These are phyloP conservation scores for Cercospora sesami DNA, from an alignment of 2,329 filamentous ascomycete genomes.

Conservation along the genomic window DNA sequence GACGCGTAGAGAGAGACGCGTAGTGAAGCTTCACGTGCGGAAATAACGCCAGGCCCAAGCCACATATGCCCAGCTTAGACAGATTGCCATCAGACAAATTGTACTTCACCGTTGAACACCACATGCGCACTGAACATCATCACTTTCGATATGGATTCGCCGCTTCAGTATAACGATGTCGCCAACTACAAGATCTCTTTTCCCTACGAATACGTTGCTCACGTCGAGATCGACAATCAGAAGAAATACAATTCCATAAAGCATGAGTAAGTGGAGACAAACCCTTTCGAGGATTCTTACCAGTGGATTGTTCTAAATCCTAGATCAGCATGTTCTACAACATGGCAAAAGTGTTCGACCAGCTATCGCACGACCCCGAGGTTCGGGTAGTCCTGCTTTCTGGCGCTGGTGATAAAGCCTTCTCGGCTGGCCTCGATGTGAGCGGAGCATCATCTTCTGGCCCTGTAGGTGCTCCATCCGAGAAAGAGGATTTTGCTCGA, in stretches of 20 bases:
- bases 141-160: neutral
- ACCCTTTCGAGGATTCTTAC: neutral
- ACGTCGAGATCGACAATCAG: neutral
- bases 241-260: neutral
- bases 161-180: neutral
- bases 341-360: conserved; percentile 67
- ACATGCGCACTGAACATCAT: neutral
- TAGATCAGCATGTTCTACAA: conserved; percentile 73
- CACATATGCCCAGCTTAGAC: neutral
- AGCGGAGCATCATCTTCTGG: conserved; percentile 28
- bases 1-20: neutral
- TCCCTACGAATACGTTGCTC: neutral
- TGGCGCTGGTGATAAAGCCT: conserved; percentile 72
- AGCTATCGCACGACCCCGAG: conserved; percentile 68
- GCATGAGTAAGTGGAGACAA: neutral
- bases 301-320: neutral
- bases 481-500: conserved; percentile 26
- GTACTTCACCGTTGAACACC: neutral
- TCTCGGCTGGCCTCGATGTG: conserved; percentile 76
- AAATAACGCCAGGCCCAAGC: neutral
- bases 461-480: conserved; percentile 10
- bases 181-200: conserved; percentile 28
- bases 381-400: conserved; percentile 77
- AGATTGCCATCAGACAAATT: neutral
- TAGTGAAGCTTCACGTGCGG: neutral